phyloP scores from a whole-genome alignment of 305 asterid genomes.

The Solanum hybrid region DNA sequence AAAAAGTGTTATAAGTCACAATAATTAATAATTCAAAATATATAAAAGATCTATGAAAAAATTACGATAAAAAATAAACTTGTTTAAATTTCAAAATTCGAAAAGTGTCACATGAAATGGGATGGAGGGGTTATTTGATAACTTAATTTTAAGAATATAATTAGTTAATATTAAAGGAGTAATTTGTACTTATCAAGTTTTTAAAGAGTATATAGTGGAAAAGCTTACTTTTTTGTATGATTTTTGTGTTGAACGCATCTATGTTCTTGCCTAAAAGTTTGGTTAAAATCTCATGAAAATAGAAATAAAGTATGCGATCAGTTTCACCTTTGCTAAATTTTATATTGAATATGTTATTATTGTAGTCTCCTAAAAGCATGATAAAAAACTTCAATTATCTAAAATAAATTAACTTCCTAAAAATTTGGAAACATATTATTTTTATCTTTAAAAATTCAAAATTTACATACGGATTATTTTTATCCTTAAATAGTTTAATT shows the following conservation, averaged over 20 bases:
- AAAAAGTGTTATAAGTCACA: no score
- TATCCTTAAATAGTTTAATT: not conserved
- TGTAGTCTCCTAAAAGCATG: not conserved
- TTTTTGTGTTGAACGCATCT: not conserved
- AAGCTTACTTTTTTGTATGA: not conserved
- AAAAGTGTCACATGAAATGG: no score
- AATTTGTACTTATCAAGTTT: not conserved
- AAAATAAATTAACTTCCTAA: not conserved
- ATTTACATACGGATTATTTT: no score
- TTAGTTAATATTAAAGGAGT: not conserved
- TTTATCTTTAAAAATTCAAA: not conserved
- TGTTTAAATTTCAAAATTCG: accelerated
- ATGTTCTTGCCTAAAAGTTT: not conserved
- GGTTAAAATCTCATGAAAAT: not conserved
- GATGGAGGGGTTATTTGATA: accelerated
- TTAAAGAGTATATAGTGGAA: not conserved
- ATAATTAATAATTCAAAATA: no score
- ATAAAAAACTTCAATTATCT: not conserved
- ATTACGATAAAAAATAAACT: accelerated
- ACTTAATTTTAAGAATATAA: not conserved
- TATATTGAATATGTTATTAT: no score
- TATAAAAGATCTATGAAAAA: no score
- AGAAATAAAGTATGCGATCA: not conserved
- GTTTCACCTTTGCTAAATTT: not conserved
- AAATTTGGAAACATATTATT: not conserved